Evolutionary conservation across 257 asterid genomes (phyloP).

Genomic region (Solanum chiquidenum): DNA sequence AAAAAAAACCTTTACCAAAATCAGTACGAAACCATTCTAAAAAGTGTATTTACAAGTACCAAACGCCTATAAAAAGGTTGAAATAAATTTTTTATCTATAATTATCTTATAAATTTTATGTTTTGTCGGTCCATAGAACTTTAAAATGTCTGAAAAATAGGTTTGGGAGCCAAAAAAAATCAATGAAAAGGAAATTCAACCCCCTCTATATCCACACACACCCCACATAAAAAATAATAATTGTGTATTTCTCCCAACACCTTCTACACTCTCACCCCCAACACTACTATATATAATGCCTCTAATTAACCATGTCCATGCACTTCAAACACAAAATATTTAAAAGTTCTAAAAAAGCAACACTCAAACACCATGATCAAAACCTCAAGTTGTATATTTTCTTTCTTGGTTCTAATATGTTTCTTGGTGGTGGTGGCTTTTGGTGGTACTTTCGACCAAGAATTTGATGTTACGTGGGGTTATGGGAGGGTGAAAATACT

Average conservation of each 20-base stretch:
- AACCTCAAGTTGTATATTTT: not conserved
- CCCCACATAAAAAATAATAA: not conserved
- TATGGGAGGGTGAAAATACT: conserved; percentile 28
- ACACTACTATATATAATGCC: not conserved
- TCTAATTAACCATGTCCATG: not conserved
- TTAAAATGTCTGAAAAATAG: not conserved
- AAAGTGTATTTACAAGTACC: too few species aligned
- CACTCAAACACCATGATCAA: not conserved
- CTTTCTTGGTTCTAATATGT: not conserved
- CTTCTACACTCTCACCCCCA: not conserved
- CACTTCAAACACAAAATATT: not conserved
- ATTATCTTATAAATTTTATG: not conserved
- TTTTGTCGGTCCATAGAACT: not conserved
- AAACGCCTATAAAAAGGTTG: too few species aligned
- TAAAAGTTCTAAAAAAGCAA: not conserved
- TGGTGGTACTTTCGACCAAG: conserved; percentile 19
- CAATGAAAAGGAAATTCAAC: not conserved
- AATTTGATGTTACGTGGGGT: conserved; percentile 39
- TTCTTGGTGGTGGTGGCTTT: not conserved
- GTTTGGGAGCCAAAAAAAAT: not conserved
- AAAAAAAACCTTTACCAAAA: too few species aligned
- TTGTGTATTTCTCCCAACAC: not conserved
- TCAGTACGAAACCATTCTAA: too few species aligned
- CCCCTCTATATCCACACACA: not conserved
- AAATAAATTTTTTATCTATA: not conserved